Conservation (phyloP, 2,329 filamentous ascomycete species). For the Cordyceps cateniannulata region DNA sequence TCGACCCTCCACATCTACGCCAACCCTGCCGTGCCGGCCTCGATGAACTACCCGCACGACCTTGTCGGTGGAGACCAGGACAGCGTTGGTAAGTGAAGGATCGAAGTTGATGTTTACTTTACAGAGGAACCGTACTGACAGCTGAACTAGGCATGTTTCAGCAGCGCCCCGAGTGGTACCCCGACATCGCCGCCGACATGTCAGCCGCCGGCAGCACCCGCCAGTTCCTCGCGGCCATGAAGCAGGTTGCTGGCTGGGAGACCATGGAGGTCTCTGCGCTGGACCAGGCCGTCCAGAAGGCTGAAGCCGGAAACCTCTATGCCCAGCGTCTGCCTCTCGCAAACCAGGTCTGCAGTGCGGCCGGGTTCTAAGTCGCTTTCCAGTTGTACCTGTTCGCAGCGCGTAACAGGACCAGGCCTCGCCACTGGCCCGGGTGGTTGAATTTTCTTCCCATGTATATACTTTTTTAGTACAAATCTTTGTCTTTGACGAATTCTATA, state of each 20-base stretch:
- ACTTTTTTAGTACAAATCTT: not conserved
- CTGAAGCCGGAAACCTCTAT: slow-evolving; percentile 10
- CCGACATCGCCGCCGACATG: slow-evolving; percentile 11
- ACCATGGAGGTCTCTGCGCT: slow-evolving; percentile 10
- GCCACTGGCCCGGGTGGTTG: not conserved
- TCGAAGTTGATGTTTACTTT: no score
- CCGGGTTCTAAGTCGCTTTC: not conserved
- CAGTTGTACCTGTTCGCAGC: not conserved
- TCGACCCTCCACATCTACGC: slow-evolving; percentile 9
- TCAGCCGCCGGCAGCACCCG: slow-evolving; percentile 7
- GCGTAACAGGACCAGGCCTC: not conserved
- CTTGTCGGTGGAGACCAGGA: slow-evolving; percentile 9
- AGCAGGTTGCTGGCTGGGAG: not conserved
- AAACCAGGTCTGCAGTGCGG: slow-evolving; percentile 4
- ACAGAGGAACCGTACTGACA: no score
- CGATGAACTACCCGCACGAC: slow-evolving; percentile 12
- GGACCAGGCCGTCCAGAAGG: slow-evolving; percentile 9
- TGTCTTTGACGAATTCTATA: not conserved
- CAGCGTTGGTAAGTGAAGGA: not conserved
- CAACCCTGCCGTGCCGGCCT: slow-evolving; percentile 4
- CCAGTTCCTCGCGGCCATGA: slow-evolving; percentile 8
- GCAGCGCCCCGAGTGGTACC: slow-evolving; percentile 8
- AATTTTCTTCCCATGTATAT: not conserved
- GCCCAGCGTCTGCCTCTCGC: slow-evolving; percentile 10
- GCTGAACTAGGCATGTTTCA: slow-evolving; percentile 5